A percentile compares a stretch with the other conserved stretches of the same genome.
phyloP scores from a whole-genome alignment of 441 rosid species.

The Macaranga tanarius region DNA sequence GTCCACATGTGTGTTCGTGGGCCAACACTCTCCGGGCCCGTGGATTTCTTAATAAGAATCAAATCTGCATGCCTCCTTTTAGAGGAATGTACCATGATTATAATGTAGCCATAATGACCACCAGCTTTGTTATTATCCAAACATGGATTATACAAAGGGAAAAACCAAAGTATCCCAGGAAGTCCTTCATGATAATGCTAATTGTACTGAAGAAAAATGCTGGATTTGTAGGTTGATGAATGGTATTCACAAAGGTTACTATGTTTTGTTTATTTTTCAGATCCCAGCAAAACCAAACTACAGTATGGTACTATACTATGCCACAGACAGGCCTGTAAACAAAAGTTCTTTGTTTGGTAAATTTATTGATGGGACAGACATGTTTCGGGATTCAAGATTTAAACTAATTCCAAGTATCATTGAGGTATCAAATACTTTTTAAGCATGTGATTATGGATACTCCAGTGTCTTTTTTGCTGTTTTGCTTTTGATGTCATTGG shows the following conservation, averaged over 20 bases:
- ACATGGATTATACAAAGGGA: not conserved
- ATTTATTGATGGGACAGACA: conserved; percentile 73
- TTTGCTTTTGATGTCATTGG: conserved; percentile 11
- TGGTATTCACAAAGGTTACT: conserved; percentile 3
- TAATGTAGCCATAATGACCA: not conserved
- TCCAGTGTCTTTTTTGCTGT: not conserved
- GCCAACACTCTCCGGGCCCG: too few species aligned
- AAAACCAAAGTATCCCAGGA: not conserved
- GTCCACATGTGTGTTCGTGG: too few species aligned
- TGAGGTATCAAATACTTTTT: conserved; percentile 41
- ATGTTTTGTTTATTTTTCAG: conserved; percentile 37
- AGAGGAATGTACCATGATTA: not conserved
- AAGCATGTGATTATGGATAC: conserved; percentile 1
- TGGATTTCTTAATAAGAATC: too few species aligned
- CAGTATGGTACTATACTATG: conserved; percentile 80
- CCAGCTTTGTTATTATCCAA: not conserved
- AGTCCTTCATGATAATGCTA: conserved; percentile 1
- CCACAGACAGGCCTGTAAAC: conserved; percentile 70
- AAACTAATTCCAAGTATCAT: conserved; percentile 85
- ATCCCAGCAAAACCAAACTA: conserved; percentile 89
- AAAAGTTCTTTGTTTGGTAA: conserved; percentile 66
- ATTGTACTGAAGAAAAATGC: not conserved
- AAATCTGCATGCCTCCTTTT: not conserved
- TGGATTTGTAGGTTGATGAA: conserved; percentile 7
- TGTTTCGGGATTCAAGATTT: conserved; percentile 79